Evolutionary conservation across 164 flowering plant species (phyloP).

Genomic region (Berberis thunbergii): DNA sequence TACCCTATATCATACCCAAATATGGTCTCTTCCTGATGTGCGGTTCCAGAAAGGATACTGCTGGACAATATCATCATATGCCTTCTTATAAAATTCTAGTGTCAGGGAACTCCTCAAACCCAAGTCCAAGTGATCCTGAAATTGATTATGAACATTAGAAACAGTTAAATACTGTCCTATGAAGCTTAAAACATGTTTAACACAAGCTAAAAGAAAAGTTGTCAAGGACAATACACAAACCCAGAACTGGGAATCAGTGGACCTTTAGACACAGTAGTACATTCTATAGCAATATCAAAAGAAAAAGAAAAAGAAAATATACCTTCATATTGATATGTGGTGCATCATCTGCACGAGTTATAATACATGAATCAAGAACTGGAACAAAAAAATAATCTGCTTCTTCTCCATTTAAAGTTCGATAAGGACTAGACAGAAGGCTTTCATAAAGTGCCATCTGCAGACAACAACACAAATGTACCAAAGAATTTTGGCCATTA

Average conservation of each 20-base stretch:
- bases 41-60: constrained; percentile 85
- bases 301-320: constrained; percentile 1
- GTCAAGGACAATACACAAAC: not conserved
- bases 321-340: constrained; percentile 86
- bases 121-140: constrained; percentile 44
- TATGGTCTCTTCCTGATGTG: constrained; percentile 90
- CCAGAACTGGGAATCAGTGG: too few relatives aligned
- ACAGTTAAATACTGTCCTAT: not conserved
- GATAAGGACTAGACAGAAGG: constrained; percentile 68
- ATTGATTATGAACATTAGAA: not conserved
- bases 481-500: not conserved
- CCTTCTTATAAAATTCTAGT: constrained; percentile 72
- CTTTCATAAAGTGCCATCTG: constrained; percentile 94
- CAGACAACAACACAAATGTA: constrained; percentile 2
- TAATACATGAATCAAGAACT: constrained; percentile 92
- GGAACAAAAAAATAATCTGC: constrained; percentile 97
- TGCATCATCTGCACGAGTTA: constrained; percentile 94
- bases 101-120: constrained; percentile 82
- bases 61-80: constrained; percentile 59
- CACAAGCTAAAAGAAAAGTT: not conserved
- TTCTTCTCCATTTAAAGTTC: constrained; percentile 87
- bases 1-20: constrained; percentile 61
- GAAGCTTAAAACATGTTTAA: not conserved
- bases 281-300: not conserved
- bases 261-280: too few relatives aligned